Base-by-base conservation (phyloP, 106 monocot genomes). In the Dendrobium huoshanense region DNA sequence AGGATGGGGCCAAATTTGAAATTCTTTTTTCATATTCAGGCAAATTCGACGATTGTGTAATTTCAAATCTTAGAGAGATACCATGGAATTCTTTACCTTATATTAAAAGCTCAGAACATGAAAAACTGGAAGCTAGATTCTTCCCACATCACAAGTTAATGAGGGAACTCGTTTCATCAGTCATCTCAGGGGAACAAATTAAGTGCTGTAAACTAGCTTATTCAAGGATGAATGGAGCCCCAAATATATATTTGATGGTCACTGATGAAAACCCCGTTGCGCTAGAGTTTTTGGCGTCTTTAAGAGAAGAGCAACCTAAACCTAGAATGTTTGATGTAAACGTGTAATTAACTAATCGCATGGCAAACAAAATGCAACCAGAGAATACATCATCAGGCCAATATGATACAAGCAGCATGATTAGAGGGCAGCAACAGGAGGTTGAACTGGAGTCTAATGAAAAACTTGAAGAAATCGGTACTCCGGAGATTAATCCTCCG, bases 51-150 rank as follows among this genome's bases (percentile, higher is more conserved):
- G 79, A 29, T 19, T 45, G 20, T 72, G 41, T 72, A 20, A 67
- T 5, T 19, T 49, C 49, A 19, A 20, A 45, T 82, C 4, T 24
- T 22, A 4, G 11, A 29, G 58, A 20, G 25, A 56, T 75, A 64
- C 33, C 20, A 13, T 41, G 15, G 37, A 72, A 41, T 68, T 54
- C 72, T 43, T 85, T 56, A 77, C 13, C 48, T 64, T 74, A 72
- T 15, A 58, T 51, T 15, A 91, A 89, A 78, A 83, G 76, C 5
- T 61, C 89, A 77, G 91, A 87, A 44, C 72, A 77, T 82, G 90
- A 93, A 42, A 90, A 93, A 70, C 37, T 95, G 47, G 95, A 95
- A 83, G 92, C 91, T n/a, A 89, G 95, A 73, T 92, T 99, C 82
- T 95, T 93, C 70, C 93, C 99, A 56, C 93, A 95, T 85, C 89